A percentile compares a stretch with the other conserved stretches of the same genome.
Conservation (phyloP, 2,329 filamentous ascomycete genomes). For the Fusarium torreyae region DNA sequence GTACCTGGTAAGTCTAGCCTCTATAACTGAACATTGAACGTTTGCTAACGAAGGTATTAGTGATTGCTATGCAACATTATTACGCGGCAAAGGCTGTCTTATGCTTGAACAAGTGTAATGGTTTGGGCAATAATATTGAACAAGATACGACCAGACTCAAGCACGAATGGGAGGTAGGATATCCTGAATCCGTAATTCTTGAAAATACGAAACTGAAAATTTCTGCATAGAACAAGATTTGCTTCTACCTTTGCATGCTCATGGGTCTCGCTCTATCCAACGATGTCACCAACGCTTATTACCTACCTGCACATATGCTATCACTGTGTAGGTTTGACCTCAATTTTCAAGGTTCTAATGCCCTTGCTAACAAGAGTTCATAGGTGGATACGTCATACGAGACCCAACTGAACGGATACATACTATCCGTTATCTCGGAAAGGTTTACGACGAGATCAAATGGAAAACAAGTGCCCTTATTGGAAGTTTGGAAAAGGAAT, state of each 20-base stretch:
- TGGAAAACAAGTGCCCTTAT: slow-evolving; percentile 12
- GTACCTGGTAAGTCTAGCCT: neutral
- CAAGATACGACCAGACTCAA: rapidly evolving
- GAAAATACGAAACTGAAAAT: rapidly evolving
- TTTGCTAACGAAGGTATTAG: neutral
- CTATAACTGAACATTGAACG: rapidly evolving
- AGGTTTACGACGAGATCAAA: neutral
- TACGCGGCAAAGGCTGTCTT: slow-evolving; percentile 9
- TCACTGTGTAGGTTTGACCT: neutral
- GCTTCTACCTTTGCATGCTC: neutral
- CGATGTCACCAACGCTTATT: slow-evolving; percentile 4
- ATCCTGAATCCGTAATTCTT: too few species aligned
- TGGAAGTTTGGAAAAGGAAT: neutral
- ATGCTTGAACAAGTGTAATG: neutral
- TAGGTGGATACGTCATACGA: slow-evolving; percentile 9
- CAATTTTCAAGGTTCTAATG: rapidly evolving
- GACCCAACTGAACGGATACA: neutral
- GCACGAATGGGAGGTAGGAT: neutral
- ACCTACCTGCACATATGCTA: slow-evolving; percentile 16
- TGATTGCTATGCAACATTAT: slow-evolving; percentile 21
- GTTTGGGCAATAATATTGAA: too few species aligned
- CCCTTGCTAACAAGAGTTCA: too few species aligned
- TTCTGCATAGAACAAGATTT: neutral
- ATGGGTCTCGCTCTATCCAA: slow-evolving; percentile 13
- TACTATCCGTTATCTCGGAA: neutral